Percentiles rank a stretch among this genome's conserved stretches.
phyloP scores from a whole-genome alignment of 2,329 filamentous ascomycete species.

The Cercospora berteroae region DNA sequence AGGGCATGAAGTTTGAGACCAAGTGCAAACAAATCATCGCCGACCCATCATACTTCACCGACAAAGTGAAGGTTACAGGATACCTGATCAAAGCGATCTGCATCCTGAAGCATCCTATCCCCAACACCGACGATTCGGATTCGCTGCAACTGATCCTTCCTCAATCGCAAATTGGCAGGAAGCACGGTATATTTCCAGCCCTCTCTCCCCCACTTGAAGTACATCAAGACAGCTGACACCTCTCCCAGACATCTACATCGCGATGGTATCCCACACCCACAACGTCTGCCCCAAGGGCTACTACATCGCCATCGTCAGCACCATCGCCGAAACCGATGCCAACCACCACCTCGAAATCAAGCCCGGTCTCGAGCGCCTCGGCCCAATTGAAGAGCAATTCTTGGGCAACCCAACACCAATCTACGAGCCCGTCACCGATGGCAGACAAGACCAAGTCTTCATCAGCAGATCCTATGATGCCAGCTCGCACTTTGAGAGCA shows the following conservation, averaged over 20 bases:
- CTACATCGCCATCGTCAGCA: conserved; percentile 98
- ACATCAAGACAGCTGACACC: background rate
- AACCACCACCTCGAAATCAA: conserved; percentile 97
- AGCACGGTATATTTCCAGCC: conserved; percentile 68
- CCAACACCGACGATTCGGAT: conserved; percentile 84
- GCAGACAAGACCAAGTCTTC: conserved; percentile 85
- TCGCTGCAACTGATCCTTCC: conserved; percentile 95
- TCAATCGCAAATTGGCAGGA: conserved; percentile 93
- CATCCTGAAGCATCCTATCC: conserved; percentile 91
- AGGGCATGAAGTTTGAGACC: conserved; percentile 87
- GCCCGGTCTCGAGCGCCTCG: conserved; percentile 86
- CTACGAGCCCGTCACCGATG: conserved; percentile 84
- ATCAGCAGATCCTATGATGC: conserved; percentile 99
- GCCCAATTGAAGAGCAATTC: conserved; percentile 94
- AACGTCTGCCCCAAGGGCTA: conserved; percentile 99
- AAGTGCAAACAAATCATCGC: conserved; percentile 95
- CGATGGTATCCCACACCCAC: conserved; percentile 90
- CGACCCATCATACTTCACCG: conserved; percentile 93
- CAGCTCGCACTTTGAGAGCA: conserved; percentile 95
- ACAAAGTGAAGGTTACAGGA: conserved; percentile 81
- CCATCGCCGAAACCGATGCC: conserved; percentile 84
- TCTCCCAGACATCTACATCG: conserved; percentile 83
- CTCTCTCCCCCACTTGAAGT: background rate
- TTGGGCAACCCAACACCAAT: conserved; percentile 90
- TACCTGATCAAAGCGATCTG: conserved; percentile 96